Conservation (phyloP, 225 moss, liverwort and hornwort species). For the Physcomitrellopsis africana region DNA sequence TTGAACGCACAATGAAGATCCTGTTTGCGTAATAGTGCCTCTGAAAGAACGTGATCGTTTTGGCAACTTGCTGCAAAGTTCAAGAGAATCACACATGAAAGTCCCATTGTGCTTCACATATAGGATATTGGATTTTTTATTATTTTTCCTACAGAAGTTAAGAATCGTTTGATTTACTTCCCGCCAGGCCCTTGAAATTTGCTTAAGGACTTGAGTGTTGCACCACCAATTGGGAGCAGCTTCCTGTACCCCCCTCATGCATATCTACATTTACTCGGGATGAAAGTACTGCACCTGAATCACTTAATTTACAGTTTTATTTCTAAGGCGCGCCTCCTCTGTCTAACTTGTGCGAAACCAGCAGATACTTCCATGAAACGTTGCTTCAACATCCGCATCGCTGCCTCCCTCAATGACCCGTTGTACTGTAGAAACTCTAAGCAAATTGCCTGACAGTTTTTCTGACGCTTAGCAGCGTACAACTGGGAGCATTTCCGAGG, state of each 20-base stretch:
- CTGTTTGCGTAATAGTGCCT: too few species aligned
- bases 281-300: neutral
- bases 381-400: slow-evolving; percentile 43
- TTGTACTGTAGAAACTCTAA: slow-evolving; percentile 37
- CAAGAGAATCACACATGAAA: too few species aligned
- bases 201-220: neutral
- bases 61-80: too few species aligned
- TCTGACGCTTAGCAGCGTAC: slow-evolving; percentile 35
- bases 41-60: too few species aligned
- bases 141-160: too few species aligned
- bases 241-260: neutral
- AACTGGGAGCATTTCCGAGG: slow-evolving; percentile 50
- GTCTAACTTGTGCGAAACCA: slow-evolving; percentile 34
- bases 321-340: neutral
- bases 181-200: neutral
- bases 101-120: too few species aligned
- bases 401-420: slow-evolving; percentile 33
- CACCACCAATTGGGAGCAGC: neutral
- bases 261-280: neutral
- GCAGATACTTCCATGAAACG: slow-evolving; percentile 39
- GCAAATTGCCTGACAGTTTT: slow-evolving; percentile 39
- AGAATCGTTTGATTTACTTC: too few species aligned
- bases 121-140: too few species aligned
- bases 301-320: neutral
- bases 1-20: too few species aligned